Percentiles rank a stretch among this genome's conserved stretches.
phyloP scores from a whole-genome alignment of 2,329 filamentous ascomycete species.

The Lasiodiplodia hormozganensis region DNA sequence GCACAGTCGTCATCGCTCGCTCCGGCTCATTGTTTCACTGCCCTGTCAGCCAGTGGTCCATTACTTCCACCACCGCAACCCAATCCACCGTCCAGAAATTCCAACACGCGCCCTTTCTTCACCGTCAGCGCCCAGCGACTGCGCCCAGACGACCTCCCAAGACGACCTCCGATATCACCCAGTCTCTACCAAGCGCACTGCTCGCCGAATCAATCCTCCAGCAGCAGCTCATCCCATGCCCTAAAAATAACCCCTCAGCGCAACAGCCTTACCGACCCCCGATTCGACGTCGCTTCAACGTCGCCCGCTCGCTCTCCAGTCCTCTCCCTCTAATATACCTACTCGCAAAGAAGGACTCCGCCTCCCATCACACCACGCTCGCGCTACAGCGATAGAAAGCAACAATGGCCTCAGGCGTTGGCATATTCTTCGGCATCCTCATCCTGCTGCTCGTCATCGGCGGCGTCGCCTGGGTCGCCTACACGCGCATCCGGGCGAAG shows the following conservation, averaged over 20 bases:
- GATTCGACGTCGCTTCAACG: background rate
- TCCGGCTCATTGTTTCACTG: slow-evolving; percentile 17
- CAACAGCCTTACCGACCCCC: background rate
- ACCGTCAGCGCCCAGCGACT: background rate
- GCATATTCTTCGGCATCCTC: slow-evolving; percentile 63
- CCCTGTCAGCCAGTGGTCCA: background rate
- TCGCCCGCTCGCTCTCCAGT: background rate
- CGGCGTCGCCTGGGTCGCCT: slow-evolving; percentile 68
- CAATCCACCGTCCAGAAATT: background rate
- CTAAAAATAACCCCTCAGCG: slow-evolving; percentile 22
- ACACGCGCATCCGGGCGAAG: slow-evolving; percentile 75
- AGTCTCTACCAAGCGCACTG: background rate
- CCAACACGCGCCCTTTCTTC: background rate
- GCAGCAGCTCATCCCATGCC: slow-evolving; percentile 11
- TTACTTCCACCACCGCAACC: background rate
- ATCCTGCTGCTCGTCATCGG: slow-evolving; percentile 75
- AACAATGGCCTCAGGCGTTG: slow-evolving; percentile 27
- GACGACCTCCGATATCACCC: background rate
- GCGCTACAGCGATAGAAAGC: background rate
- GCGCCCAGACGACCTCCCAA: background rate
- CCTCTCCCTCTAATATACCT: background rate
- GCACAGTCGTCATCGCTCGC: slow-evolving; percentile 20
- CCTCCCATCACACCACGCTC: background rate
- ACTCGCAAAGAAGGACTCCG: background rate
- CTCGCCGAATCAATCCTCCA: slow-evolving; percentile 2